Conservation (phyloP, 2,329 filamentous ascomycete genomes). For the Clathrospora elynae region DNA sequence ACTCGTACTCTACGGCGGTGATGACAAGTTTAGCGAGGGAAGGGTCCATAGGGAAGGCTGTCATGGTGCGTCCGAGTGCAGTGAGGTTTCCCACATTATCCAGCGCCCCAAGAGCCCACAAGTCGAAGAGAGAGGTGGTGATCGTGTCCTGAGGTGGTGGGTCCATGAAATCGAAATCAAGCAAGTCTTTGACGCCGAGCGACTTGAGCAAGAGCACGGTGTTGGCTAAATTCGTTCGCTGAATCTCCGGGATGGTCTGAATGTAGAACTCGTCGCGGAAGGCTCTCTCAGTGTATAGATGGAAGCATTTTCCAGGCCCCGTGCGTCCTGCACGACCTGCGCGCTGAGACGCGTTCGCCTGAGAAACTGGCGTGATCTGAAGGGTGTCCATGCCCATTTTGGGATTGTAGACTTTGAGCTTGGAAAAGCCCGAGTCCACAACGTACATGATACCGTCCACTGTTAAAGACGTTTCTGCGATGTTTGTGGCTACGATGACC, state of each 20-base stretch:
- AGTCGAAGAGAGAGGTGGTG: constrained; percentile 92
- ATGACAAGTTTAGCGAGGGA: constrained; percentile 94
- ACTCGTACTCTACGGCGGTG: constrained; percentile 85
- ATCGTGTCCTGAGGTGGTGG: constrained; percentile 98
- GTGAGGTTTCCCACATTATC: constrained; percentile 95
- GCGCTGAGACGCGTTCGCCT: constrained; percentile 92
- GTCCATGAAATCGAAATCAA: constrained; percentile 99
- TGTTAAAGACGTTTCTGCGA: constrained; percentile 95
- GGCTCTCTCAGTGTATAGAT: constrained; percentile 90
- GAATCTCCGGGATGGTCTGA: constrained; percentile 96
- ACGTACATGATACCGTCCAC: constrained; percentile 99
- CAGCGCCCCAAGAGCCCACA: constrained; percentile 92
- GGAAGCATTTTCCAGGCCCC: constrained; percentile 92
- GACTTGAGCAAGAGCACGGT: constrained; percentile 94
- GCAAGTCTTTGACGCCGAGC: constrained; percentile 86
- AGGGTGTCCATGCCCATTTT: constrained; percentile 99
- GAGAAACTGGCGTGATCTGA: constrained; percentile 95
- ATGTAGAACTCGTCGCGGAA: constrained; percentile 97
- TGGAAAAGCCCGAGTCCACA: constrained; percentile 93
- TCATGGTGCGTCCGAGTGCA: constrained; percentile 86
- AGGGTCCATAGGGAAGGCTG: constrained; percentile 97
- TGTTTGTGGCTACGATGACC: constrained; percentile 97
- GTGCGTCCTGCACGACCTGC: constrained; percentile 93
- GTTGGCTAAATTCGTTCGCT: constrained; percentile 93
- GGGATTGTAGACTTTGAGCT: constrained; percentile 98